These are phyloP conservation scores for Arxiozyma heterogenica DNA, from an alignment of 1,139 yeast genomes.

Conservation along the genomic window DNA sequence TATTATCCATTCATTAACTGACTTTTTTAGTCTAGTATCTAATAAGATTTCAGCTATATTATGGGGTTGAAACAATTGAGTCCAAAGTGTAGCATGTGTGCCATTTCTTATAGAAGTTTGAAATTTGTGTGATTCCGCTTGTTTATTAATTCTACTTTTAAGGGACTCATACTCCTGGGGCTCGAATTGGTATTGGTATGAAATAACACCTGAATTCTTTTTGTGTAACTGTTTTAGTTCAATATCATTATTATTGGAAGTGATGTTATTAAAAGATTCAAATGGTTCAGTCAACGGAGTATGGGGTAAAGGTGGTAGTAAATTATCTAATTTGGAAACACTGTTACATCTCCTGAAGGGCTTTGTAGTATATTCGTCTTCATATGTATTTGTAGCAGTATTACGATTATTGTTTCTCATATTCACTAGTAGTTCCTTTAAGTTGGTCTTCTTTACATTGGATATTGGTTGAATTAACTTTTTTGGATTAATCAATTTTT, in stretches of 20 bases:
- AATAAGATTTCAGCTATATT: conserved; percentile 34
- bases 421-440: conserved; percentile 14
- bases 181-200: conserved; percentile 2
- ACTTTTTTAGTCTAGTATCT: conserved; percentile 19
- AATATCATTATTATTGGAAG: background rate
- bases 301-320: conserved; percentile 18
- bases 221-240: background rate
- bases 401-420: conserved; percentile 4
- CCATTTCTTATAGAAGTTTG: background rate
- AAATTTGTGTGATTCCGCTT: background rate
- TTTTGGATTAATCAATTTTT: conserved; percentile 7
- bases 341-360: conserved; percentile 10
- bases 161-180: conserved; percentile 11
- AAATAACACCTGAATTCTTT: background rate
- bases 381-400: background rate
- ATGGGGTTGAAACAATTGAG: conserved; percentile 38
- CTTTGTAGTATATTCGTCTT: background rate
- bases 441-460: conserved; percentile 14
- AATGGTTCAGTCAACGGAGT: conserved; percentile 12
- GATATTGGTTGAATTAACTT: conserved; percentile 6
- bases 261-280: background rate
- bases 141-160: background rate
- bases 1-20: conserved; percentile 41
- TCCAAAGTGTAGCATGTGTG: conserved; percentile 33
- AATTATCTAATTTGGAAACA: conserved; percentile 12